Evolutionary conservation across 2,329 filamentous ascomycete species (phyloP), one percentile per base, ranked within the genome.

Genomic region (Biscogniauxia mediterranea): DNA sequence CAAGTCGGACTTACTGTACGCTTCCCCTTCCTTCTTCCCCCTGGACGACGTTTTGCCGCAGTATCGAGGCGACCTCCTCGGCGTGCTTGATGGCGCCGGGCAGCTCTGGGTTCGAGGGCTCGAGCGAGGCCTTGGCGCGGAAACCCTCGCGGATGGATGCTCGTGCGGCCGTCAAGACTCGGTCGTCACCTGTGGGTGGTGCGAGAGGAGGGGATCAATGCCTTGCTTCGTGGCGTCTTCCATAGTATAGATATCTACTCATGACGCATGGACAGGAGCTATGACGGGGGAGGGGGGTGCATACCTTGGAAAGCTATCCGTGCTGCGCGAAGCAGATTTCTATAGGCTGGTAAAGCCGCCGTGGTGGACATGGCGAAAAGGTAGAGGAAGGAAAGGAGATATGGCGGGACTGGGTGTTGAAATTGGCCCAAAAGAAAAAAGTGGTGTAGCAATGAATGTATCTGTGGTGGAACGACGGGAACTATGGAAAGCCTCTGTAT

Each of bases 41-140:
- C 75, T 99, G 95, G 3, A 99, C 93, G 2, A 99, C 81, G 70
- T 98, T 98, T 73, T 91, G 82, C 67, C 86, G 81, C 63, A 99
- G 74, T 60, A 98, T 89, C 65, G 84, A 83, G 2, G 94, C 91
- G 2, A 98, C 88, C 50, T 95, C 91, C 63, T 93, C 81, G 8
- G 93, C 95, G 71, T 96, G 88, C 66, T 88, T 79, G 63, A 99
- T 86, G 9, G 88, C 87, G 60, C 86, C 83, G 15, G 81, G 77
- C 0, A 85, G 80, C 61, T 87, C 85, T 13, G 87, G 79, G 60
- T 86, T 85, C 13, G 81, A 78, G 0, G 85, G 75, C 4, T 84
- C 77, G 11, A 92, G 77, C 2, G 80, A 76, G 52, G 86, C 83
- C 68, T 91, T 90, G 59, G 83, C 79, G 57, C 88, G 85, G 76